phyloP scores from a whole-genome alignment of 495 filamentous ascomycete species.

The Lentithecium fluviatile region DNA sequence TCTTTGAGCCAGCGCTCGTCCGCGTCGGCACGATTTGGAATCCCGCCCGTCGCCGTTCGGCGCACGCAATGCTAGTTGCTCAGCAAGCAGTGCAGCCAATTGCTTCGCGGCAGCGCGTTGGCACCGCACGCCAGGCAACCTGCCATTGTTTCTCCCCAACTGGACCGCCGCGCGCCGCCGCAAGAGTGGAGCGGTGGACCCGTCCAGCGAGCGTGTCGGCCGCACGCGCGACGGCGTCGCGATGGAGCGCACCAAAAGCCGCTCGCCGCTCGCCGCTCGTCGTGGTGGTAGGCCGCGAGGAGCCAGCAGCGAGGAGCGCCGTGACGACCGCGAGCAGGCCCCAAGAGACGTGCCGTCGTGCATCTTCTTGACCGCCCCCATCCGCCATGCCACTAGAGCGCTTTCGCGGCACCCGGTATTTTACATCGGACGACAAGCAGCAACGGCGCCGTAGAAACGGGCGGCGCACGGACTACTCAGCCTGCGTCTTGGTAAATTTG shows the following conservation, averaged over 20 bases:
- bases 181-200: no score
- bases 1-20: neutral
- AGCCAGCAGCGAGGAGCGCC: neutral
- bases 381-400: neutral
- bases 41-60: neutral
- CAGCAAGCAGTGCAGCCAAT: neutral
- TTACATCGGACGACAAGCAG: no score
- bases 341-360: constrained; percentile 18
- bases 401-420: neutral
- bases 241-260: no score
- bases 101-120: neutral
- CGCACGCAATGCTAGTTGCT: neutral
- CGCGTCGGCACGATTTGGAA: neutral
- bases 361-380: constrained; percentile 22
- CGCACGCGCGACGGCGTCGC: no score
- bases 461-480: no score
- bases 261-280: neutral
- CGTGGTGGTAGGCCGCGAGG: neutral
- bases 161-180: no score
- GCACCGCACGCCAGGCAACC: no score
- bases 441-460: no score
- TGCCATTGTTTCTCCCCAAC: no score
- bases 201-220: no score
- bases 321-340: no score
- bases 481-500: constrained; percentile 2